Percentiles rank a stretch among this genome's conserved stretches.
Evolutionary conservation across 352 stramenopile species (phyloP).

Genomic region (Phytophthora parvispora): DNA sequence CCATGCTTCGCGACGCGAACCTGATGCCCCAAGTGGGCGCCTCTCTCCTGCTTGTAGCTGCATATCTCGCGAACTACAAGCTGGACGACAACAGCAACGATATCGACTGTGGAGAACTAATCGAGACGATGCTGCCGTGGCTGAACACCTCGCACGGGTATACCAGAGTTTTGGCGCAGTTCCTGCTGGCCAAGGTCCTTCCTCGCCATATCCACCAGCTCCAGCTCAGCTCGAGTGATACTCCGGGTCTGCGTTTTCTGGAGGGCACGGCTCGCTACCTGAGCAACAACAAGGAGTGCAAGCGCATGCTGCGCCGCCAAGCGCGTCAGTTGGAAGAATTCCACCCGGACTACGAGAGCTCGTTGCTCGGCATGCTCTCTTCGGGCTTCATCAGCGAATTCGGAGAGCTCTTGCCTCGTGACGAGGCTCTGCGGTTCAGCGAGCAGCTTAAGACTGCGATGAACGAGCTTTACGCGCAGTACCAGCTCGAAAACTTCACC

Average conservation of each 20-base stretch:
- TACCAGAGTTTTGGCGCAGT: slow-evolving; percentile 85
- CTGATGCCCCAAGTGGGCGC: slow-evolving; percentile 78
- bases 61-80: slow-evolving; percentile 44
- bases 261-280: slow-evolving; percentile 65
- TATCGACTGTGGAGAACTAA: slow-evolving; percentile 33
- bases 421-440: slow-evolving; percentile 63
- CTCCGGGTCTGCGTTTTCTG: slow-evolving; percentile 57
- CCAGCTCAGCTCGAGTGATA: slow-evolving; percentile 7
- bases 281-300: slow-evolving; percentile 88
- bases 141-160: slow-evolving; percentile 82
- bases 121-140: slow-evolving; percentile 78
- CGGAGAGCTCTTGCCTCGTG: slow-evolving; percentile 71
- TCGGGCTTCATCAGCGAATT: slow-evolving; percentile 80
- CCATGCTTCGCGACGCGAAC: slow-evolving; percentile 76
- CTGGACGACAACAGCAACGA: slow-evolving; percentile 39
- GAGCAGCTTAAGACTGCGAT: slow-evolving; percentile 74
- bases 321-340: slow-evolving; percentile 70
- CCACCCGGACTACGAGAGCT: slow-evolving; percentile 75
- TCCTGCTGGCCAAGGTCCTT: slow-evolving; percentile 70
- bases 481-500: slow-evolving; percentile 72
- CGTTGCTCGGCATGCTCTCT: slow-evolving; percentile 73
- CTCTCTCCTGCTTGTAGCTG: slow-evolving; percentile 69
- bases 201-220: slow-evolving; percentile 66
- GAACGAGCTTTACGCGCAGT: slow-evolving; percentile 79
- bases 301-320: slow-evolving; percentile 85